phyloP scores from a whole-genome alignment of 495 filamentous ascomycete species.

The Aeminium ludgeri region DNA sequence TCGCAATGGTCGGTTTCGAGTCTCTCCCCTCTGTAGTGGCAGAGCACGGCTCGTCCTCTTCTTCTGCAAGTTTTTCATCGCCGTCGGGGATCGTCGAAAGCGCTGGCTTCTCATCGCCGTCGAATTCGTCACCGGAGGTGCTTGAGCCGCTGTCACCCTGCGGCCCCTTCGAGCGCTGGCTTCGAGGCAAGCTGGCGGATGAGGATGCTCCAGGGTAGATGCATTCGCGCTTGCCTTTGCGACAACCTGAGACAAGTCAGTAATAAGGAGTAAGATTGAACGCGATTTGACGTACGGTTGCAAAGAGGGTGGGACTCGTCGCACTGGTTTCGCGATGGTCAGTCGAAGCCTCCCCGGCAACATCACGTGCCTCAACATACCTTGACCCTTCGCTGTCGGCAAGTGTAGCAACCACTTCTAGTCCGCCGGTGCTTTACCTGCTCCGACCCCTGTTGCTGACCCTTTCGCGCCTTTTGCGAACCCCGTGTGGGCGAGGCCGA shows the following conservation, averaged over 20 bases:
- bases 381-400: constrained; percentile 78
- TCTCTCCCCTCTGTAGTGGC: background rate
- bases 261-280: background rate
- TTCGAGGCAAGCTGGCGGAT: background rate
- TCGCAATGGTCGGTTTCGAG: background rate
- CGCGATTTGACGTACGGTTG: constrained; percentile 45
- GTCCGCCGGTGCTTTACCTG: constrained; percentile 89
- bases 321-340: constrained; percentile 36
- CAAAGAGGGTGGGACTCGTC: constrained; percentile 76
- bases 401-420: constrained; percentile 88
- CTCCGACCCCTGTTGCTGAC: constrained; percentile 36
- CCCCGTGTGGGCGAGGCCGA: constrained; percentile 7
- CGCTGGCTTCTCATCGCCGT: constrained; percentile 34
- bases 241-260: constrained; percentile 41
- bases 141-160: constrained; percentile 26
- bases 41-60: constrained; percentile 8
- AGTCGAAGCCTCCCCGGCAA: background rate
- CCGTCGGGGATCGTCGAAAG: constrained; percentile 53
- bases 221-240: constrained; percentile 72
- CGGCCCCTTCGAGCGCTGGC: constrained; percentile 25
- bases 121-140: constrained; percentile 38
- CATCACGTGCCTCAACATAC: constrained; percentile 26
- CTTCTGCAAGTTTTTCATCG: constrained; percentile 32
- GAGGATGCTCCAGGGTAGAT: constrained; percentile 49
- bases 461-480: constrained; percentile 11